Percentiles rank a stretch among this genome's conserved stretches.
Evolutionary conservation across 1,139 yeast species (phyloP).

Genomic region (Groenewaldozyma auringiensis): DNA sequence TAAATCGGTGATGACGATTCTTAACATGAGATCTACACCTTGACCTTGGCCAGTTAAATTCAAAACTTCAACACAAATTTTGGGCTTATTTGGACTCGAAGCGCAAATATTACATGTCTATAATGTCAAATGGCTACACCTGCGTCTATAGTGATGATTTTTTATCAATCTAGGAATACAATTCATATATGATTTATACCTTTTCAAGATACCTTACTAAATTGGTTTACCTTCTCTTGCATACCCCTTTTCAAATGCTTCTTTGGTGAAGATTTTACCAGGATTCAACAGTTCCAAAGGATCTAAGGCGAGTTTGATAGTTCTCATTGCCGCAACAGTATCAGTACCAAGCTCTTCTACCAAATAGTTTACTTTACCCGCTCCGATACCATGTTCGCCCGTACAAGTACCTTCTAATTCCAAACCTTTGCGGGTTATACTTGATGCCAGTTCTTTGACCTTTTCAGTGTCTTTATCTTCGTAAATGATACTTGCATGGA

Average conservation of each 20-base stretch:
- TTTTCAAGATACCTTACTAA: not conserved
- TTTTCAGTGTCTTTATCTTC: slow-evolving; percentile 69
- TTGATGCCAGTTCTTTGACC: slow-evolving; percentile 51
- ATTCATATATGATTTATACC: too few species aligned
- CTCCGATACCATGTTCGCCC: slow-evolving; percentile 86
- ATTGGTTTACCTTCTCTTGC: slow-evolving; percentile 4
- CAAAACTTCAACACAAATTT: too few species aligned
- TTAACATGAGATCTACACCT: too few species aligned
- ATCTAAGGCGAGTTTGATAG: slow-evolving; percentile 62
- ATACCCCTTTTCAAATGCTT: slow-evolving; percentile 14
- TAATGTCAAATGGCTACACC: too few species aligned
- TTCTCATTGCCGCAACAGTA: slow-evolving; percentile 66
- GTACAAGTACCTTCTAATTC: slow-evolving; percentile 77
- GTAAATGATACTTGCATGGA: slow-evolving; percentile 73
- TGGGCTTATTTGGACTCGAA: too few species aligned
- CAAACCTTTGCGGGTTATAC: slow-evolving; percentile 63
- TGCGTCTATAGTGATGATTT: too few species aligned
- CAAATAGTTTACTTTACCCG: slow-evolving; percentile 64
- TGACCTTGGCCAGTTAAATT: too few species aligned
- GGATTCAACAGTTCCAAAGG: slow-evolving; percentile 70
- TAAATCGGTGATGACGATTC: too few species aligned
- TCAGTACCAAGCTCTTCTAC: slow-evolving; percentile 59
- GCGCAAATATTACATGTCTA: too few species aligned
- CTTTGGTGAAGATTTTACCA: slow-evolving; percentile 52
- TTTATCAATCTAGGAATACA: too few species aligned